Conservation (phyloP, 2,329 filamentous ascomycete genomes). For the Alternaria hordeiaustralica region DNA sequence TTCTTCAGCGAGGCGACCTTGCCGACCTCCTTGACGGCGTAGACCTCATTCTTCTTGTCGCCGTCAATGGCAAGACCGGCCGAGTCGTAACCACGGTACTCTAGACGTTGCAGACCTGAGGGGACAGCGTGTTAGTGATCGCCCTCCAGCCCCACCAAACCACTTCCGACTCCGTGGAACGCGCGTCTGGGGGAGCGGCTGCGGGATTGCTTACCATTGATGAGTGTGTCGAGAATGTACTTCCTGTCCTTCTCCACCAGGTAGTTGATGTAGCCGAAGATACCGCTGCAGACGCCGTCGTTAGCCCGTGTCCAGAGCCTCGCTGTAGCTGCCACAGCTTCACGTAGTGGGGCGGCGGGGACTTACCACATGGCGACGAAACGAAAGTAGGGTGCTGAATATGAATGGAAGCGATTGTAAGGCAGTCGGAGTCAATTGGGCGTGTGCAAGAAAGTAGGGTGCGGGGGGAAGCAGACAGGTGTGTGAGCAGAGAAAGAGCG, state of each 20-base stretch:
- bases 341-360: constrained; percentile 27
- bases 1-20: constrained; percentile 97
- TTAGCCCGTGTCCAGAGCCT: constrained; percentile 20
- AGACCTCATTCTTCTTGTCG: constrained; percentile 98
- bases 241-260: constrained; percentile 98
- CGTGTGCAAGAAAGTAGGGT: constrained; percentile 24
- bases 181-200: constrained; percentile 5
- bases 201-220: constrained; percentile 75
- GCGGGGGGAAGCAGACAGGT: constrained; percentile 16
- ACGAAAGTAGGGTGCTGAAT: constrained; percentile 32
- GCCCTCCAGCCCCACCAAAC: constrained; percentile 10
- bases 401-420: constrained; percentile 40
- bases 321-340: background rate
- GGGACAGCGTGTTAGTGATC: constrained; percentile 30
- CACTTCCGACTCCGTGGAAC: background rate
- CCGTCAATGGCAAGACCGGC: constrained; percentile 95
- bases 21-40: constrained; percentile 98
- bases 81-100: constrained; percentile 99
- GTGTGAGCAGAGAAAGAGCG: constrained; percentile 44
- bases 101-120: constrained; percentile 87
- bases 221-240: constrained; percentile 92
- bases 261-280: constrained; percentile 99
- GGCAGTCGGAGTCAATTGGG: constrained; percentile 20
- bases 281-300: constrained; percentile 67
- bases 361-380: constrained; percentile 50